Evolutionary conservation across 2,329 filamentous ascomycete species (phyloP).

Genomic region (Cladosporium sp.): DNA sequence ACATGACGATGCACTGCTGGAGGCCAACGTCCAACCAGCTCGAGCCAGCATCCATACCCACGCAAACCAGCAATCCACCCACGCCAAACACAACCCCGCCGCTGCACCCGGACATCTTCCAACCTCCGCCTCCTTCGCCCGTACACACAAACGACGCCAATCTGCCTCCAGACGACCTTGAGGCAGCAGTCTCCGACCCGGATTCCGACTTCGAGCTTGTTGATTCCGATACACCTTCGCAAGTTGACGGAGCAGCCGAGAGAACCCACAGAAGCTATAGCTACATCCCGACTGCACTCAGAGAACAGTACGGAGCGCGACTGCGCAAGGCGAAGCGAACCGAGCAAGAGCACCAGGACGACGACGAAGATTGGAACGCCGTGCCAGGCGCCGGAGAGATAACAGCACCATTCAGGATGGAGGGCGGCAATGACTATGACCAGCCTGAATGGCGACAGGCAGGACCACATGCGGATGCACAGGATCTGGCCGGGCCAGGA

Average conservation of each 20-base stretch:
- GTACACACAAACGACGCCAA: neutral
- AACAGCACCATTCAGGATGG: conserved; percentile 19
- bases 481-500: conserved; percentile 61
- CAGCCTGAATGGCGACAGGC: conserved; percentile 68
- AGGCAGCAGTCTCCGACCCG: neutral
- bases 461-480: conserved; percentile 47
- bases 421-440: conserved; percentile 59
- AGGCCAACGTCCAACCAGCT: neutral
- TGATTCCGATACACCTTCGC: neutral
- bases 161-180: neutral
- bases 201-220: conserved; percentile 7
- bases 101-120: neutral
- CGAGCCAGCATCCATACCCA: neutral
- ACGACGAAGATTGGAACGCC: neutral
- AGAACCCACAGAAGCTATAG: neutral
- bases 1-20: conserved; percentile 2
- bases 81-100: neutral
- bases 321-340: neutral
- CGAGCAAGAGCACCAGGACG: neutral
- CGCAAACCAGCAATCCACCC: neutral
- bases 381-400: neutral
- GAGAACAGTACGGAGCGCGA: neutral
- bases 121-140: neutral
- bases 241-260: conserved; percentile 1
- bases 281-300: neutral